phyloP scores from a whole-genome alignment of 2,329 filamentous ascomycete genomes.

The Cryphonectria parasitica region DNA sequence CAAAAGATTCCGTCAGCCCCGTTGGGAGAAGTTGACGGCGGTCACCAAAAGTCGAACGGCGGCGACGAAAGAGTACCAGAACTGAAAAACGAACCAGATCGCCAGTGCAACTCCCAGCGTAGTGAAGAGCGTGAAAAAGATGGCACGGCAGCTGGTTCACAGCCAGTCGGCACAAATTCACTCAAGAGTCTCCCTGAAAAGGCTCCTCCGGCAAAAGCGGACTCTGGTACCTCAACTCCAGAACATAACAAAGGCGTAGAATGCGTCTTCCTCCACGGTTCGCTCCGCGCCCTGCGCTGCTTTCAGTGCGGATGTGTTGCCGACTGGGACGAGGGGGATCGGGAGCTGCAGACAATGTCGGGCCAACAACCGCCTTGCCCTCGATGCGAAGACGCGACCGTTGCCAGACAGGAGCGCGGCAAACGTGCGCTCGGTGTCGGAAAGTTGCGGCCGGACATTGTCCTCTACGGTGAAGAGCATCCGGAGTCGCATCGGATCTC shows the following conservation, averaged over 20 bases:
- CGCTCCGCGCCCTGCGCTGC: constrained; percentile 67
- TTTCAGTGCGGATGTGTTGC: constrained; percentile 62
- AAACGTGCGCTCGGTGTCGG: constrained; percentile 70
- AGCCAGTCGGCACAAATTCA: constrained; percentile 4
- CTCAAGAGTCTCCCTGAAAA: constrained; percentile 24
- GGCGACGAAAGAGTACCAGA: background rate
- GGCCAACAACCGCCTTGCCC: constrained; percentile 71
- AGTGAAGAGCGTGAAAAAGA: background rate
- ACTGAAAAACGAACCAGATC: background rate
- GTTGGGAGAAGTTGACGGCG: background rate
- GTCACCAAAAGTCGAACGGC: background rate
- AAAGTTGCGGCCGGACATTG: constrained; percentile 71
- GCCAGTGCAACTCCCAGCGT: background rate
- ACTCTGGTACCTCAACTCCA: constrained; percentile 26
- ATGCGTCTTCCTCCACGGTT: constrained; percentile 73
- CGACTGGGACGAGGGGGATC: constrained; percentile 61
- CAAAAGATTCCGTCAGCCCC: background rate
- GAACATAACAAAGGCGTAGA: constrained; percentile 54
- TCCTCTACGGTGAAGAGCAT: constrained; percentile 75
- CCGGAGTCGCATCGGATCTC: constrained; percentile 70
- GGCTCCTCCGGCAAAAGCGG: constrained; percentile 24
- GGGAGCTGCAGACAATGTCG: constrained; percentile 60
- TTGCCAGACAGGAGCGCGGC: constrained; percentile 65
- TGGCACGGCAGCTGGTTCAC: background rate
- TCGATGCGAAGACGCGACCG: constrained; percentile 65